phyloP scores from a whole-genome alignment of 768 basidiomycete species.

The Trametes cubensis region DNA sequence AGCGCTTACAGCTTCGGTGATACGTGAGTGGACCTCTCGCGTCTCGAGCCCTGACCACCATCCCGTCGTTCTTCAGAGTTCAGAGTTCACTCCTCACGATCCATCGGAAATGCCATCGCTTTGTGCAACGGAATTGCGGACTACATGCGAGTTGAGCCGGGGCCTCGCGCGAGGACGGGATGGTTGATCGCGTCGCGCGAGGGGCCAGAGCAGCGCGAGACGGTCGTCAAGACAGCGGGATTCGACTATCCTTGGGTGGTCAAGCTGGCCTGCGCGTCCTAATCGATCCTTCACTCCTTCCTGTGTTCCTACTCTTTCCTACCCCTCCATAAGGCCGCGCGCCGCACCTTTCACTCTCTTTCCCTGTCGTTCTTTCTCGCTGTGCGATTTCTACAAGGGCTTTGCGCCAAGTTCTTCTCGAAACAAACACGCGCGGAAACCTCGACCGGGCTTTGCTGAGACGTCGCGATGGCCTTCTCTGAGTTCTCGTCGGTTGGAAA shows the following conservation, averaged over 20 bases:
- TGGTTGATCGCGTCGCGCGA: constrained; percentile 4
- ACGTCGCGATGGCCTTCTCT: constrained; percentile 8
- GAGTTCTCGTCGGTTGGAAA: constrained; percentile 30
- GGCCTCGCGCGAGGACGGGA: constrained; percentile 7
- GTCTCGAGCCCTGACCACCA: too few species aligned
- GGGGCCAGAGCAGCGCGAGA: not conserved
- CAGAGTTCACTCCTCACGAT: too few species aligned
- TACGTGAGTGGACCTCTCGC: too few species aligned
- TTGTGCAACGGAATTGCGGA: not conserved
- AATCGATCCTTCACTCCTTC: not conserved
- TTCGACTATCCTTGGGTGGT: not conserved
- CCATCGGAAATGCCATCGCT: too few species aligned
- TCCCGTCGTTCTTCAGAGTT: too few species aligned
- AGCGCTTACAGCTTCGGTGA: too few species aligned
- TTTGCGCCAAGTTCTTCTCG: constrained; percentile 1
- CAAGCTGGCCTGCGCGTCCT: not conserved
- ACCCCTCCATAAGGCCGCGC: constrained; percentile 1
- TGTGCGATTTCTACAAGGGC: constrained; percentile 19
- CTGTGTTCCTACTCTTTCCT: constrained; percentile 11
- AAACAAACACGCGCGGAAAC: constrained; percentile 1
- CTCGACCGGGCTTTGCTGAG: not conserved
- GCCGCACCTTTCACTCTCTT: constrained; percentile 4
- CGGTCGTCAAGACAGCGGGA: constrained; percentile 23
- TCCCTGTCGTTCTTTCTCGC: constrained; percentile 20
- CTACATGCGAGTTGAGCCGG: not conserved